A percentile compares a stretch with the other conserved stretches of the same genome.
Conservation (phyloP, 257 asterid genomes). For the Forsythia viridissima region DNA sequence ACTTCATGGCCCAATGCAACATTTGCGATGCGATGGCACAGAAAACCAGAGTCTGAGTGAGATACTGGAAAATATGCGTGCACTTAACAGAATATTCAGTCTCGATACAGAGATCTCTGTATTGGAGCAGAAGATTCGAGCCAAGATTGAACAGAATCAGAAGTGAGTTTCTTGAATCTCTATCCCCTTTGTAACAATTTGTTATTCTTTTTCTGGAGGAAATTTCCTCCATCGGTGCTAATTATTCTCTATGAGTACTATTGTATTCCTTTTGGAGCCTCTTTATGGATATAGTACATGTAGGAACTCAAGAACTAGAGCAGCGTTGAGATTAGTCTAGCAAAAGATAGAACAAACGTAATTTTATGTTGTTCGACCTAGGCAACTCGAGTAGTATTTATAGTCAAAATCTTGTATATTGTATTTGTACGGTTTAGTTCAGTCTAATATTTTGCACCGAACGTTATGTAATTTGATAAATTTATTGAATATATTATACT, state of each 20-base stretch:
- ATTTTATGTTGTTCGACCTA: too few species aligned
- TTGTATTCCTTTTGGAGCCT: background rate
- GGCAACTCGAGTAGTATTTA: too few species aligned
- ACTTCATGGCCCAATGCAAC: constrained; percentile 62
- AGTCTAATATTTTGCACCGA: too few species aligned
- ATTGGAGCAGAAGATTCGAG: constrained; percentile 47
- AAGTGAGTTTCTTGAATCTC: constrained; percentile 20
- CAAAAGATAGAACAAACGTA: too few species aligned
- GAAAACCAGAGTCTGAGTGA: constrained; percentile 40
- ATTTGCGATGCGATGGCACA: constrained; percentile 40
- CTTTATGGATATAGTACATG: background rate
- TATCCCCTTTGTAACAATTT: background rate
- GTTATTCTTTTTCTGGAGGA: background rate
- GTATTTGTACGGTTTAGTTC: too few species aligned
- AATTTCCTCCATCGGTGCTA: background rate
- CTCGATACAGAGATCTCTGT: constrained; percentile 48
- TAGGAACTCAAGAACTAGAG: too few species aligned
- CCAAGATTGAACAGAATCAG: constrained; percentile 41
- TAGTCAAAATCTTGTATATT: too few species aligned
- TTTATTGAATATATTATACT: too few species aligned
- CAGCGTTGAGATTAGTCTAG: too few species aligned
- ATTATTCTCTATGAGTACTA: background rate
- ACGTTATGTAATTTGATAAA: too few species aligned
- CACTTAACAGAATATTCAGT: constrained; percentile 49
- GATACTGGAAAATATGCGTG: constrained; percentile 47